Percentiles rank a stretch among this genome's conserved stretches.
These are phyloP conservation scores for Ilex paraguariensis DNA, from an alignment of 305 asterid species.

Conservation along the genomic window DNA sequence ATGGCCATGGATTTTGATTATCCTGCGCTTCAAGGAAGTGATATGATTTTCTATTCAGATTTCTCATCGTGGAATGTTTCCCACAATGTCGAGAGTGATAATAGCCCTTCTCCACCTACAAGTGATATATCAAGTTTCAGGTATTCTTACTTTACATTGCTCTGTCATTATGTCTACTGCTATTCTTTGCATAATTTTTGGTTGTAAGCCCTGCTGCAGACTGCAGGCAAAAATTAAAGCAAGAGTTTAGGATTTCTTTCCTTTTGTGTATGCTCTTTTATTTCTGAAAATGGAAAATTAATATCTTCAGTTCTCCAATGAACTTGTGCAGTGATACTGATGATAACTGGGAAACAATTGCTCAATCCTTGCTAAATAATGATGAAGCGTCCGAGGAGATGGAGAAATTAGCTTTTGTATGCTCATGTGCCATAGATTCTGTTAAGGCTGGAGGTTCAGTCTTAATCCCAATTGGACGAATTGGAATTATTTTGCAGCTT, in stretches of 20 bases:
- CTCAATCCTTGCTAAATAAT: conserved; percentile 19
- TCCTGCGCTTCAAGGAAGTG: conserved; percentile 53
- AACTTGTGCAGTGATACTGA: conserved; percentile 31
- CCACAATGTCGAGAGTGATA: conserved; percentile 25
- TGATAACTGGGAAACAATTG: conserved; percentile 25
- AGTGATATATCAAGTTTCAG: conserved; percentile 30
- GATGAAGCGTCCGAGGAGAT: conserved; percentile 57
- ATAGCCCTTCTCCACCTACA: conserved; percentile 19
- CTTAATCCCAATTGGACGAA: conserved; percentile 73
- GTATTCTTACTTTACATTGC: conserved; percentile 23
- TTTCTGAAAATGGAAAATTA: too few species aligned
- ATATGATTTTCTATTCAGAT: conserved; percentile 67
- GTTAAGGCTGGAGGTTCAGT: conserved; percentile 69
- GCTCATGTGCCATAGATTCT: conserved; percentile 64
- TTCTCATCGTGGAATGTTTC: conserved; percentile 29
- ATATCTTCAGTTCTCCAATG: too few species aligned
- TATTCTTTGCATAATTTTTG: neutral
- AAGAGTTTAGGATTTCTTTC: too few species aligned
- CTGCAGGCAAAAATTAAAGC: neutral
- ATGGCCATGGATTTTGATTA: conserved; percentile 55
- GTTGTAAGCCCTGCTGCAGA: neutral
- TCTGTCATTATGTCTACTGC: neutral
- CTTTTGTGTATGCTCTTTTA: too few species aligned
- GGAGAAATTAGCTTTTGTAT: conserved; percentile 64
- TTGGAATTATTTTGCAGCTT: conserved; percentile 65